phyloP scores from a whole-genome alignment of 352 stramenopile species.

The Aphanomyces euteiches region DNA sequence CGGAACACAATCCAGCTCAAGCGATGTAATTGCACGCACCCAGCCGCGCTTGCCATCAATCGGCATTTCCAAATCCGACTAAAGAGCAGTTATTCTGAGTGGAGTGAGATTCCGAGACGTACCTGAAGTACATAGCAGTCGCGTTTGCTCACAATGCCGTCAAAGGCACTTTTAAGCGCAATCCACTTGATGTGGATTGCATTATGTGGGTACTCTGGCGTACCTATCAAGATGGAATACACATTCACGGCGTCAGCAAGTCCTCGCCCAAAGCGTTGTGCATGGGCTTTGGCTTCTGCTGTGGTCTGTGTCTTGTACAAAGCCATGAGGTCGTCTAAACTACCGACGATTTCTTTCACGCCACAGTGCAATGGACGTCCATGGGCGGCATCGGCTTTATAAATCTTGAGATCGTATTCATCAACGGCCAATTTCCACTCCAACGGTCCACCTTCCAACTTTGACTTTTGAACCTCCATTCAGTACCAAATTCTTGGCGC shows the following conservation, averaged over 20 bases:
- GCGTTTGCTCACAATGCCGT: neutral
- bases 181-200: neutral
- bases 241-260: neutral
- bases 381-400: neutral
- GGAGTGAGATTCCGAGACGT: neutral
- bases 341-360: neutral
- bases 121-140: neutral
- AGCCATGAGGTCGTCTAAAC: neutral
- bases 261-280: neutral
- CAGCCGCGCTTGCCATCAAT: neutral
- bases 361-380: neutral
- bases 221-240: neutral
- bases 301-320: neutral
- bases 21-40: neutral
- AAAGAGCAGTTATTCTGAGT: neutral
- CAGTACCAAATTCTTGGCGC: neutral
- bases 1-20: neutral
- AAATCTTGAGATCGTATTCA: conserved; percentile 2
- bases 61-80: neutral
- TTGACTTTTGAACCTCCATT: neutral
- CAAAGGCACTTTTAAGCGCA: neutral
- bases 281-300: neutral
- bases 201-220: neutral
- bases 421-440: neutral
- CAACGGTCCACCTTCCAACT: neutral